A percentile compares a stretch with the other conserved stretches of the same genome.
Evolutionary conservation across 768 basidiomycete species (phyloP).

Genomic region (Tricholoma sp.): DNA sequence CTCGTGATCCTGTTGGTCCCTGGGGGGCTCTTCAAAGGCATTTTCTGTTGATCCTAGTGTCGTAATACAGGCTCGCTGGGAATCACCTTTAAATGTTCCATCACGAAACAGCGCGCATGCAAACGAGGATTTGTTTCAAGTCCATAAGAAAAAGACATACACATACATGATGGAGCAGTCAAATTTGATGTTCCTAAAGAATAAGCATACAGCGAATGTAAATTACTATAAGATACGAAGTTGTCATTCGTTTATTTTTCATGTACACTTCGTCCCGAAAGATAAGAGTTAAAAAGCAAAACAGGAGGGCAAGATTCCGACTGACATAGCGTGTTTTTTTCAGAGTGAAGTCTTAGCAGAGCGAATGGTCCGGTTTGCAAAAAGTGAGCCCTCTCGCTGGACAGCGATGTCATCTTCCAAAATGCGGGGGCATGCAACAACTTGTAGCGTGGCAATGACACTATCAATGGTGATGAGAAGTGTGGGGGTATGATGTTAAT

Average conservation of each 20-base stretch:
- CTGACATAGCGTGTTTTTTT: background rate
- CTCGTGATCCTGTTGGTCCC: too few relatives aligned
- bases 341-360: background rate
- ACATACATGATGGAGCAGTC: background rate
- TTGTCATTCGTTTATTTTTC: background rate
- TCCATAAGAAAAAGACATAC: too few relatives aligned
- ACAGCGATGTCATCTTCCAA: background rate
- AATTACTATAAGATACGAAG: background rate
- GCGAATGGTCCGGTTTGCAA: background rate
- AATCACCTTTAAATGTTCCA: too few relatives aligned
- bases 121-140: too few relatives aligned
- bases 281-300: background rate
- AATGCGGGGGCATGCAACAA: background rate
- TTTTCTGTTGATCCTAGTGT: too few relatives aligned
- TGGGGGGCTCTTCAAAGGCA: too few relatives aligned
- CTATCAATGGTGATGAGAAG: background rate
- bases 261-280: background rate
- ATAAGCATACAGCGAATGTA: background rate
- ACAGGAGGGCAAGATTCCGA: background rate
- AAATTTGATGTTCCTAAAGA: background rate
- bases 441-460: background rate
- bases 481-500: background rate
- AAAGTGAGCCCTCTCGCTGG: background rate
- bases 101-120: too few relatives aligned
- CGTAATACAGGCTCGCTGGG: too few relatives aligned